Evolutionary conservation across 306 rosid genomes (phyloP).

Genomic region (Rubus idaeus): DNA sequence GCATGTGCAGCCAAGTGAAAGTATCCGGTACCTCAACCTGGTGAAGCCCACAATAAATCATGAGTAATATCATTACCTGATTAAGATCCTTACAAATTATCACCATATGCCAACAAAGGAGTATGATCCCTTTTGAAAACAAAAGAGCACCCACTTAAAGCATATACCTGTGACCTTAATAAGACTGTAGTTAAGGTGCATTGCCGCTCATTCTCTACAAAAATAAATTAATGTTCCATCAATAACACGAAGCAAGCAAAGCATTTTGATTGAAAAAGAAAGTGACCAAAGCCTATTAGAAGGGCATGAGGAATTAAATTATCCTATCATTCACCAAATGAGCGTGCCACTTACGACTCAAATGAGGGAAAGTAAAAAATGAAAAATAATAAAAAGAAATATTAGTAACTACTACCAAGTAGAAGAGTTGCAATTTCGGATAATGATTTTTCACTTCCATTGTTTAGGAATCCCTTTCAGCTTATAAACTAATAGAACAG

Average conservation of each 20-base stretch:
- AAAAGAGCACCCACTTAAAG: neutral
- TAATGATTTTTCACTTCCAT: neutral
- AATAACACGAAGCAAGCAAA: neutral
- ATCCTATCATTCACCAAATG: neutral
- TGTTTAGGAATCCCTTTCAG: neutral
- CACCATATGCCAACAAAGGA: neutral
- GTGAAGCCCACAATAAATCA: slow-evolving; percentile 26
- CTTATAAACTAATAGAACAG: neutral
- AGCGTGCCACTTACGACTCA: neutral
- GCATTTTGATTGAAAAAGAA: neutral
- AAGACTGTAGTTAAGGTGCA: slow-evolving; percentile 64
- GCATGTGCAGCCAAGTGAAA: slow-evolving; percentile 62
- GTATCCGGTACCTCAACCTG: slow-evolving; percentile 47
- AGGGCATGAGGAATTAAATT: neutral
- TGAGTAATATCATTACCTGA: slow-evolving; percentile 7
- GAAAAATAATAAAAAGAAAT: neutral
- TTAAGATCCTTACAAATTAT: neutral
- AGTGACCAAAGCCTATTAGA: neutral
- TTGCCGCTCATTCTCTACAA: slow-evolving; percentile 39
- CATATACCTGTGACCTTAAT: slow-evolving; percentile 53
- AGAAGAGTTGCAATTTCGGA: neutral
- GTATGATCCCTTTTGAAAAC: neutral
- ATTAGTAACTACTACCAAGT: neutral
- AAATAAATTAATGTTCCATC: slow-evolving; percentile 13
- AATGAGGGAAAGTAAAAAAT: neutral